Percentiles rank a stretch among this genome's conserved stretches.
Conservation (phyloP, 371 early-diverging fungal genomes). For the Dichotomocladium elegans region DNA sequence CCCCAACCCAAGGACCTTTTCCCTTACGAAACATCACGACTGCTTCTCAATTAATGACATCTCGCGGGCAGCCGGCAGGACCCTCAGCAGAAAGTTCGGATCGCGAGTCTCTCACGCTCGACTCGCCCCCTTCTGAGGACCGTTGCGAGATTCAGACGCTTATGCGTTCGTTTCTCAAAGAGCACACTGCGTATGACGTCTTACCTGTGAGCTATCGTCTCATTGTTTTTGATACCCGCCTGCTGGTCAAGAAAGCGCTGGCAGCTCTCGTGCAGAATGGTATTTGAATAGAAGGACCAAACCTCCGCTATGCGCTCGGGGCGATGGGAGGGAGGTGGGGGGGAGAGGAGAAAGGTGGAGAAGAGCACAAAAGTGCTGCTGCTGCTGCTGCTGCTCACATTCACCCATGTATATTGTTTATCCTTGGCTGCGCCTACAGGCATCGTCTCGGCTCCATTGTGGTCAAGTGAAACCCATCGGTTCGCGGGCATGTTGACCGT, state of each 20-base stretch:
- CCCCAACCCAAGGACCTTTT: no score
- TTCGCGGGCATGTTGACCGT: conserved; percentile 93
- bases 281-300: no score
- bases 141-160: conserved; percentile 39
- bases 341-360: no score
- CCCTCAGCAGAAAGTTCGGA: no score
- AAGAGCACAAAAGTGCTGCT: no score
- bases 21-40: no score
- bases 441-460: conserved; percentile 92
- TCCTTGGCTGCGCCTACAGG: conserved; percentile 41
- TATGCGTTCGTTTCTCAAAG: conserved; percentile 67
- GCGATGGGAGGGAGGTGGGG: no score
- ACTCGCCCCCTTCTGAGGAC: not conserved
- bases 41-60: no score
- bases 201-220: conserved; percentile 87
- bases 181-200: conserved; percentile 84
- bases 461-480: conserved; percentile 73
- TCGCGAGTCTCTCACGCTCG: not conserved
- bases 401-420: conserved; percentile 4
- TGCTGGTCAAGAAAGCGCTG: conserved; percentile 90
- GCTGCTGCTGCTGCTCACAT: no score
- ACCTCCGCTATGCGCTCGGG: no score
- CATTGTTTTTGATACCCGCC: conserved; percentile 86
- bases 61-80: no score
- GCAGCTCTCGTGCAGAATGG: conserved; percentile 91